Conservation (phyloP, 805 yeast genomes). For the Kluyveromyces starmeri region DNA sequence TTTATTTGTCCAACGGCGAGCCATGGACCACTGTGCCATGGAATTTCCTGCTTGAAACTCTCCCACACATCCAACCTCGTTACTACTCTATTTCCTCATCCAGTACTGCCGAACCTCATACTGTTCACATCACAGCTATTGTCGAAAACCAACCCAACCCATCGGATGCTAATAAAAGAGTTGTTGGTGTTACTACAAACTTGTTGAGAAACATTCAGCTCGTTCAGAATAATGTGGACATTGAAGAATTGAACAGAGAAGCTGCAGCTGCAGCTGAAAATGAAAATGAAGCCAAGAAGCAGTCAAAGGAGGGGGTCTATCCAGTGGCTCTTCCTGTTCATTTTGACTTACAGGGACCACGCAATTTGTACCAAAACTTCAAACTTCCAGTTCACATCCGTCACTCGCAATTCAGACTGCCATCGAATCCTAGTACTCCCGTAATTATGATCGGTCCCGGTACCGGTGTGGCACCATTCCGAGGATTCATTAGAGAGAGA, state of each 20-base stretch:
- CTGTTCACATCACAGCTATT: conserved; percentile 80
- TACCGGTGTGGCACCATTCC: conserved; percentile 97
- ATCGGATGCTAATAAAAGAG: conserved; percentile 22
- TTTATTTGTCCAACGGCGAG: conserved; percentile 47
- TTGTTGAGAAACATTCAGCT: conserved; percentile 65
- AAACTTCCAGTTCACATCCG: conserved; percentile 88
- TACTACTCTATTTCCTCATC: conserved; percentile 95
- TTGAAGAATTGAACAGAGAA: not conserved
- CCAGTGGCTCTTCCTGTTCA: conserved; percentile 34
- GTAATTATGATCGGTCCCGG: conserved; percentile 95
- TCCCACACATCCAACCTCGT: conserved; percentile 83
- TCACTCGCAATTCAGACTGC: conserved; percentile 90
- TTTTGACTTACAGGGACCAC: conserved; percentile 81
- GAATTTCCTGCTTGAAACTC: conserved; percentile 70
- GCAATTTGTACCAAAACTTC: conserved; percentile 36
- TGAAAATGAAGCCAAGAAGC: too few species aligned
- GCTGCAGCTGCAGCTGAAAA: too few species aligned
- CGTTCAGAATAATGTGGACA: conserved; percentile 40
- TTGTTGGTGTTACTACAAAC: conserved; percentile 82
- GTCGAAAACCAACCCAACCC: conserved; percentile 55
- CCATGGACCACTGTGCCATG: conserved; percentile 79
- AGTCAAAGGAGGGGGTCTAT: conserved; percentile 4
- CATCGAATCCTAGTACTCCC: conserved; percentile 75
- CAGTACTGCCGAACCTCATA: conserved; percentile 62
- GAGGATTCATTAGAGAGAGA: conserved; percentile 89